These are phyloP conservation scores for Trichosporon faecale DNA, from an alignment of 1,284 basidiomycete genomes.

Conservation along the genomic window DNA sequence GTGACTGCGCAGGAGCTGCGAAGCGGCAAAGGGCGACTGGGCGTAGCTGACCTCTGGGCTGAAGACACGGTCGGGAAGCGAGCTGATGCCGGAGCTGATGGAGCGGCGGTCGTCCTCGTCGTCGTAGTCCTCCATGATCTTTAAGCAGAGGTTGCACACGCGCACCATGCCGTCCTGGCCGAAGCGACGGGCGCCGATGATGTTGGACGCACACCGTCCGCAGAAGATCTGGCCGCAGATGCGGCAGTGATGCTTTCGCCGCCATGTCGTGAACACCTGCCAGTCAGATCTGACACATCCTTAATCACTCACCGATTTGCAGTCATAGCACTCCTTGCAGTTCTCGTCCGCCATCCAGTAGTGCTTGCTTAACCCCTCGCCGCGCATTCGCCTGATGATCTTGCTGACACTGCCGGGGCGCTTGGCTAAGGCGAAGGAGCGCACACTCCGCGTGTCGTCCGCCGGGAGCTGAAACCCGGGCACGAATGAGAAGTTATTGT, in stretches of 20 bases:
- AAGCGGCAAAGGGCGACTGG: constrained; percentile 82
- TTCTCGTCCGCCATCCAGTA: constrained; percentile 99
- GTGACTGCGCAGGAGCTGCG: constrained; percentile 64
- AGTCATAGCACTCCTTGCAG: constrained; percentile 92
- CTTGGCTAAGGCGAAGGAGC: constrained; percentile 55
- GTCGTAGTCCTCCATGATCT: constrained; percentile 72
- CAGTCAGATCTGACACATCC: constrained; percentile 50
- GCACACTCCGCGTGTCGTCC: constrained; percentile 49
- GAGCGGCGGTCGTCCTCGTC: constrained; percentile 60
- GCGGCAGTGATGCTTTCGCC: constrained; percentile 89
- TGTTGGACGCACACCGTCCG: constrained; percentile 91
- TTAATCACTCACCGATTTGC: constrained; percentile 55
- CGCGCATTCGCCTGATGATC: constrained; percentile 78
- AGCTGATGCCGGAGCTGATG: constrained; percentile 44
- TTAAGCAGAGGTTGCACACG: constrained; percentile 89
- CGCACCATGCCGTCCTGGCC: constrained; percentile 88
- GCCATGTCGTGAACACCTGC: constrained; percentile 86
- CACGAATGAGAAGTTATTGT: constrained; percentile 40
- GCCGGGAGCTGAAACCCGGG: constrained; percentile 48
- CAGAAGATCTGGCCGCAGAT: constrained; percentile 92
- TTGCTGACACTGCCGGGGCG: constrained; percentile 78
- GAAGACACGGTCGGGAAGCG: constrained; percentile 42
- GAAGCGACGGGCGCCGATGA: constrained; percentile 91
- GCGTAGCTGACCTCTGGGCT: constrained; percentile 51
- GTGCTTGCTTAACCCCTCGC: constrained; percentile 64